Conservation (phyloP, 352 stramenopile genomes). For the Phytophthora ramorum region DNA sequence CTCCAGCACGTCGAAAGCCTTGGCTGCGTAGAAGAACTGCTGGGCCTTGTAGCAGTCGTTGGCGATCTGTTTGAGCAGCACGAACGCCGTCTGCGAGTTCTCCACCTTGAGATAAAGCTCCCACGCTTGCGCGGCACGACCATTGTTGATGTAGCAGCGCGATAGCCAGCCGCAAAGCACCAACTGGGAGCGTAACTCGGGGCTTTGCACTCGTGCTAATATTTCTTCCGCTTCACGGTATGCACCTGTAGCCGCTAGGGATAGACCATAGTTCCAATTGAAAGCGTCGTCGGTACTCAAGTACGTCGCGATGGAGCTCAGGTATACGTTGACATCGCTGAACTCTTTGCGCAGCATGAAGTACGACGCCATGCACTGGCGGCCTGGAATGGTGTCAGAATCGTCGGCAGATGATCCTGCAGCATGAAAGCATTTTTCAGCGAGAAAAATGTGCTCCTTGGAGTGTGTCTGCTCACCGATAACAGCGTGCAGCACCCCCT, state of each 20-base stretch:
- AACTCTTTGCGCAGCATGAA: slow-evolving; percentile 75
- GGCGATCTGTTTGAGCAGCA: slow-evolving; percentile 66
- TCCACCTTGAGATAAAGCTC: slow-evolving; percentile 72
- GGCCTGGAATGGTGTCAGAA: slow-evolving; percentile 69
- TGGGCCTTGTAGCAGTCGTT: slow-evolving; percentile 71
- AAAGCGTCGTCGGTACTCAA: slow-evolving; percentile 64
- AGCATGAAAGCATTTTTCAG: slow-evolving; percentile 73
- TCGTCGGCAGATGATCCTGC: slow-evolving; percentile 56
- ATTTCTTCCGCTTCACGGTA: slow-evolving; percentile 64
- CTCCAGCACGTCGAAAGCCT: slow-evolving; percentile 81
- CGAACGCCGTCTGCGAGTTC: slow-evolving; percentile 51
- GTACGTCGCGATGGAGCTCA: slow-evolving; percentile 71
- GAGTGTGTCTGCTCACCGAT: slow-evolving; percentile 66
- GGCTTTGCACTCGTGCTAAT: slow-evolving; percentile 56
- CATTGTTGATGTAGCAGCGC: slow-evolving; percentile 55
- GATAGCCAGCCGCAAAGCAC: slow-evolving; percentile 64
- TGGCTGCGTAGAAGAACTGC: slow-evolving; percentile 70
- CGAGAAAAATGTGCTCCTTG: slow-evolving; percentile 77
- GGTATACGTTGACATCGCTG: slow-evolving; percentile 67
- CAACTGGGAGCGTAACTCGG: slow-evolving; percentile 38
- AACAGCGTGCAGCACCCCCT: slow-evolving; percentile 63
- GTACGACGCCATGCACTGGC: slow-evolving; percentile 78
- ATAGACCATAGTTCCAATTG: slow-evolving; percentile 84
- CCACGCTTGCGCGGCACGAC: slow-evolving; percentile 52
- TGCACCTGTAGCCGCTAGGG: slow-evolving; percentile 52